phyloP scores from a whole-genome alignment of 768 basidiomycete genomes.

The Lanmaoa rubissima region DNA sequence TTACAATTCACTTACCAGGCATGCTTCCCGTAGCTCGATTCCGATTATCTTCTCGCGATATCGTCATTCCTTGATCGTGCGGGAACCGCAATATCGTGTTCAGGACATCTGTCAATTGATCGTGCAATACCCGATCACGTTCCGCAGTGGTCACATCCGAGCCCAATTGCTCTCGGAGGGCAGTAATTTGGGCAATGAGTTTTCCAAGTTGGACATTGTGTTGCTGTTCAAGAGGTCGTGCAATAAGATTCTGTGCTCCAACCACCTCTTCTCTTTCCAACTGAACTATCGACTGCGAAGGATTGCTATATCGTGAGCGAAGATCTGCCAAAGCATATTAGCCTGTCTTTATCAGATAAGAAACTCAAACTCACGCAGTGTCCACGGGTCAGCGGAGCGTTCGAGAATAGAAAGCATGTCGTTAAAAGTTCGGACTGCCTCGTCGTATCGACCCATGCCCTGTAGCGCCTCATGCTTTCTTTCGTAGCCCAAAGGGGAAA shows the following conservation, averaged over 20 bases:
- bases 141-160: background rate
- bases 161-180: background rate
- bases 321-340: background rate
- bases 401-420: background rate
- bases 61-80: background rate
- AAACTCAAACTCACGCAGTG: background rate
- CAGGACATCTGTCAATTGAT: background rate
- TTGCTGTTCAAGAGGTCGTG: background rate
- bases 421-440: background rate
- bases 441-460: conserved; percentile 14
- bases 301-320: background rate
- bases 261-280: background rate
- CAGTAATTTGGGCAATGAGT: background rate
- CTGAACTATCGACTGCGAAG: background rate
- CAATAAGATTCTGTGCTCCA: background rate
- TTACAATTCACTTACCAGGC: background rate
- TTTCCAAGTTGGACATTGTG: background rate
- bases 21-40: background rate
- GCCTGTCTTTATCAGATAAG: too few relatives aligned
- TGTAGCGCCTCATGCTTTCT: background rate
- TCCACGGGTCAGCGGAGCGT: background rate
- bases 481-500: conserved; percentile 1
- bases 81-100: background rate
- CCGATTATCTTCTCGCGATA: background rate
- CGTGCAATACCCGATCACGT: background rate